Evolutionary conservation across 345 rosid species (phyloP).

Genomic region (Geranium brycei): DNA sequence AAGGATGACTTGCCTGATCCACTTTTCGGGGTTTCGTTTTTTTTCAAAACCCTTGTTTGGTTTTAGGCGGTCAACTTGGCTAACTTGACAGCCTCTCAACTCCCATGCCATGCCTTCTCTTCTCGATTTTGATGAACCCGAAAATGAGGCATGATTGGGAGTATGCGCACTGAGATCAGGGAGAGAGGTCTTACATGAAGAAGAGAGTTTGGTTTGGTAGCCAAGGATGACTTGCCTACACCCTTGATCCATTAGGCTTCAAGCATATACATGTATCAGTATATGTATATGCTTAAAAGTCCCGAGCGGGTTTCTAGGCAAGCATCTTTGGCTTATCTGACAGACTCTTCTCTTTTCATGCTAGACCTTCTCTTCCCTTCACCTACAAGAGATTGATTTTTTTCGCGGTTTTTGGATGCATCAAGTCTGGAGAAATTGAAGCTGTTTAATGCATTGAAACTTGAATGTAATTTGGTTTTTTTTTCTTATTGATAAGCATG

Average conservation of each 20-base stretch:
- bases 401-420: no score
- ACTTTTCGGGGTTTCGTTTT: no score
- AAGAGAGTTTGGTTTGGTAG: not conserved
- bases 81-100: not conserved
- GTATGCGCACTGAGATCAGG: not conserved
- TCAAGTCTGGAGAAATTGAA: no score
- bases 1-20: no score
- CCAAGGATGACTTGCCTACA: not conserved
- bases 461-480: no score
- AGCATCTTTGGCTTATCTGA: not conserved
- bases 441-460: no score
- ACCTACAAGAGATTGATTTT: not conserved
- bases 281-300: not conserved
- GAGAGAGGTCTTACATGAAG: not conserved
- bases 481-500: no score
- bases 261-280: no score
- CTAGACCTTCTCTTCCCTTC: not conserved
- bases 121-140: not conserved
- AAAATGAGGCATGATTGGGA: no score
- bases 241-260: not conserved
- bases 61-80: not conserved
- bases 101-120: not conserved
- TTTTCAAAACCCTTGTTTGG: no score
- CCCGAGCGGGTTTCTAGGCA: not conserved
- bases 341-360: not conserved